Conservation (phyloP, 2,329 filamentous ascomycete species). For the Cladosporium sp. region DNA sequence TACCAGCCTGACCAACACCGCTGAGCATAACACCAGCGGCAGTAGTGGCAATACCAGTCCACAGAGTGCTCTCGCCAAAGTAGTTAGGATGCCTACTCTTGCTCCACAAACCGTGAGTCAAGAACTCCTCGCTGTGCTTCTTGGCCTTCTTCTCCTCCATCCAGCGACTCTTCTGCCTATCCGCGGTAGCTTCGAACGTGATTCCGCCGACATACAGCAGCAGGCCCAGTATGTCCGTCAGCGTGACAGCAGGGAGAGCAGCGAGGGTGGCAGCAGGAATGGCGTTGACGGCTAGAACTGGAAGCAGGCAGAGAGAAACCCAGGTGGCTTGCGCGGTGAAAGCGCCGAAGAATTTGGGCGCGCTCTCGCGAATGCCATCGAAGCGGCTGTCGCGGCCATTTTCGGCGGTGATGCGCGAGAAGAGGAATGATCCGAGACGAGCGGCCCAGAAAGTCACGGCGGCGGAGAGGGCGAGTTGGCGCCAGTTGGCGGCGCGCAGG, state of each 20-base stretch:
- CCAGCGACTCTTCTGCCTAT: slow-evolving; percentile 63
- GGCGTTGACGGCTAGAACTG: slow-evolving; percentile 61
- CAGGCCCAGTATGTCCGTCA: slow-evolving; percentile 56
- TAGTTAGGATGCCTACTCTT: slow-evolving; percentile 64
- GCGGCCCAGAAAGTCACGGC: slow-evolving; percentile 60
- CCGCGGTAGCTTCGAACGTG: slow-evolving; percentile 57
- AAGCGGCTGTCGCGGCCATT: slow-evolving; percentile 57
- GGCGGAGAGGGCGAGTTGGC: slow-evolving; percentile 52
- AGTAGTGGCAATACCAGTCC: slow-evolving; percentile 61
- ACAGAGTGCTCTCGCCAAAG: slow-evolving; percentile 67
- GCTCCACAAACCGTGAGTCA: slow-evolving; percentile 60
- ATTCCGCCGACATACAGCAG: slow-evolving; percentile 57
- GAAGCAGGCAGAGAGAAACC: slow-evolving; percentile 64
- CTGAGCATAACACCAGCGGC: slow-evolving; percentile 55
- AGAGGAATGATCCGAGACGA: slow-evolving; percentile 61
- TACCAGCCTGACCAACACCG: slow-evolving; percentile 52
- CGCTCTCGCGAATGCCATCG: slow-evolving; percentile 49
- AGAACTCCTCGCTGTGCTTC: slow-evolving; percentile 63
- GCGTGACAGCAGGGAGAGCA: slow-evolving; percentile 44
- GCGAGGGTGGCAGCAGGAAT: slow-evolving; percentile 53
- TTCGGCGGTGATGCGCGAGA: slow-evolving; percentile 55
- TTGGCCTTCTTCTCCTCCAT: slow-evolving; percentile 58
- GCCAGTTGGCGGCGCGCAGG: slow-evolving; percentile 54
- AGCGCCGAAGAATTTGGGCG: slow-evolving; percentile 51
- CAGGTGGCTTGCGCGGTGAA: slow-evolving; percentile 62